Conservation (phyloP, 225 moss, liverwort and hornwort genomes). For the Bryum argenteum region DNA sequence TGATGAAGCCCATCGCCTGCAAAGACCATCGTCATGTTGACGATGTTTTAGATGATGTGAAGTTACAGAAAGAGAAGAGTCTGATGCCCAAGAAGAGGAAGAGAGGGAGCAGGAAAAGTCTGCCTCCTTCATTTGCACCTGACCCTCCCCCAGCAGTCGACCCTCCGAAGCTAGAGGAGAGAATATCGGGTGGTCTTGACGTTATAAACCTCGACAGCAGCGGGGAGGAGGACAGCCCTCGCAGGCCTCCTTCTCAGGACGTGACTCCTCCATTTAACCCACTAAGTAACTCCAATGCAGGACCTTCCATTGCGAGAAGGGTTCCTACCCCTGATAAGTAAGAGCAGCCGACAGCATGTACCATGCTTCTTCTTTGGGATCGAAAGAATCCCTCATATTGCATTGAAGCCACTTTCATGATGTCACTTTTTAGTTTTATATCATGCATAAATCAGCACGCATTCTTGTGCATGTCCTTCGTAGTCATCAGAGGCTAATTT, state of each 20-base stretch:
- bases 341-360: conserved; percentile 13
- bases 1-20: conserved; percentile 77
- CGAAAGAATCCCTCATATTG: neutral
- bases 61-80: conserved; percentile 30
- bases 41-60: conserved; percentile 36
- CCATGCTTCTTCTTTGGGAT: neutral
- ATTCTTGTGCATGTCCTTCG: conserved; percentile 1
- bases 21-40: conserved; percentile 67
- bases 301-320: conserved; percentile 9
- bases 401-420: neutral
- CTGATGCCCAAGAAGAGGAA: conserved; percentile 34
- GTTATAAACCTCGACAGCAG: conserved; percentile 46
- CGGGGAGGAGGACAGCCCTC: conserved; percentile 47
- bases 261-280: conserved; percentile 28
- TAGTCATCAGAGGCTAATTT: conserved; percentile 2
- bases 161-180: conserved; percentile 37
- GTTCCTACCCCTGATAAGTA: conserved; percentile 38
- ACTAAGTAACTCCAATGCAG: conserved; percentile 20
- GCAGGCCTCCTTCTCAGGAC: conserved; percentile 18
- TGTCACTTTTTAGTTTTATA: conserved; percentile 10
- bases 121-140: conserved; percentile 28
- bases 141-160: conserved; percentile 35
- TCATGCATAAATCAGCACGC: neutral
- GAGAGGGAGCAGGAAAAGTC: conserved; percentile 30
- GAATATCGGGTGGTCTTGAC: conserved; percentile 24